phyloP scores from a whole-genome alignment of 345 rosid genomes.

The Eucalyptus leucophloia region DNA sequence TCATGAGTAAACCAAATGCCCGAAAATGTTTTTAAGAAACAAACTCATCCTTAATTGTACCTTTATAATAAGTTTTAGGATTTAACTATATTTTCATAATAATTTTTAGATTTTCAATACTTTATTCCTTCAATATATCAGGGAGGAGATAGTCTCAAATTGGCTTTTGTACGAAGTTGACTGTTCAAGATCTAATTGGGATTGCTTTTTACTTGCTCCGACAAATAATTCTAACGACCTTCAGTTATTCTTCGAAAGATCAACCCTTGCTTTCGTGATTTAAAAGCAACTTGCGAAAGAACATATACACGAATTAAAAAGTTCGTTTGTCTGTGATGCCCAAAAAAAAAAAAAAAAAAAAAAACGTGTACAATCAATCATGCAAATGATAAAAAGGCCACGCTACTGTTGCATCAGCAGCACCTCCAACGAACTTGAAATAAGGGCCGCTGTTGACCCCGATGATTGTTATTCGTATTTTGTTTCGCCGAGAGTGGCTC shows the following conservation, averaged over 20 bases:
- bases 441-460: not conserved
- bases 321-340: not conserved
- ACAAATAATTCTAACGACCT: not conserved
- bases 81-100: no score
- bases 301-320: not conserved
- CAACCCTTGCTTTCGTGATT: not conserved
- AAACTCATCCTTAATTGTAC: no score
- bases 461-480: not conserved
- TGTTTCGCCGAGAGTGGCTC: not conserved
- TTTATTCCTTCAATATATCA: not conserved
- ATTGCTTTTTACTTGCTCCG: not conserved
- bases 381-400: not conserved
- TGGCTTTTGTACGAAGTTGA: not conserved
- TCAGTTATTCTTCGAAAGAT: not conserved
- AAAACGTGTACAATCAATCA: not conserved
- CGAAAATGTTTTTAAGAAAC: no score
- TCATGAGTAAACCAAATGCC: rapidly evolving
- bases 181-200: not conserved
- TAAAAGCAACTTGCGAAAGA: not conserved
- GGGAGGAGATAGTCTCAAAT: not conserved
- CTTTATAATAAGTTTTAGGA: no score
- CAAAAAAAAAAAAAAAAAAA: no score
- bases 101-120: no score
- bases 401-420: not conserved
- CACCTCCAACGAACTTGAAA: not conserved